A percentile compares a stretch with the other conserved stretches of the same genome.
Conservation (phyloP, 2,329 filamentous ascomycete species). For the Botrytis hyacinthi region DNA sequence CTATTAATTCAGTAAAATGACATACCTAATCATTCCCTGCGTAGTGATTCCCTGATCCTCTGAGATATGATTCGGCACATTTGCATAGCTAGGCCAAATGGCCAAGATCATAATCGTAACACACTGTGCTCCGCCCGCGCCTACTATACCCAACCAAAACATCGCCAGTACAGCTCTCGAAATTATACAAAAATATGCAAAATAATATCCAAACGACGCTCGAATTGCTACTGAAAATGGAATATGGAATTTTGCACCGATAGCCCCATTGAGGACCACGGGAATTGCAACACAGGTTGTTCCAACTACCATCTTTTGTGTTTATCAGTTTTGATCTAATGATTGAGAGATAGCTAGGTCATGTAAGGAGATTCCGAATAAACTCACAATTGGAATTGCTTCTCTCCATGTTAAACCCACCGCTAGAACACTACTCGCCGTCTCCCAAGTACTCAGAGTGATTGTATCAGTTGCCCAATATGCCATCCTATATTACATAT, state of each 20-base stretch:
- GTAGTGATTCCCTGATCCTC: constrained; percentile 51
- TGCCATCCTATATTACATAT: constrained; percentile 33
- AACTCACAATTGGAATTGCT: constrained; percentile 44
- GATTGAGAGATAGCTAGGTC: neutral
- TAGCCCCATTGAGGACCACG: constrained; percentile 50
- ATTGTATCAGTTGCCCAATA: constrained; percentile 45
- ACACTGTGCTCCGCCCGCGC: constrained; percentile 58
- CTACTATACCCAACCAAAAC: constrained; percentile 64
- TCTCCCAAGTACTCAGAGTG: constrained; percentile 51
- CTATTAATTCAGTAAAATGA: constrained; percentile 25
- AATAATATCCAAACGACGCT: constrained; percentile 48
- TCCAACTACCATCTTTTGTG: constrained; percentile 53
- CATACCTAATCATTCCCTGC: constrained; percentile 50
- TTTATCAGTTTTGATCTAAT: constrained; percentile 18
- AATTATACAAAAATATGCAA: constrained; percentile 44
- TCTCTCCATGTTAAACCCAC: constrained; percentile 56
- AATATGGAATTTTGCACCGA: constrained; percentile 47
- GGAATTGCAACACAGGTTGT: constrained; percentile 57
- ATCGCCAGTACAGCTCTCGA: constrained; percentile 47
- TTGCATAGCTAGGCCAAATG: constrained; percentile 54
- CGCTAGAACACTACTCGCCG: constrained; percentile 48
- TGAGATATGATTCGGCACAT: constrained; percentile 42
- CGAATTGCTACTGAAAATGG: constrained; percentile 48
- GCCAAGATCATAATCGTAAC: constrained; percentile 46
- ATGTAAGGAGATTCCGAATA: constrained; percentile 20